Conservation (phyloP, 2,329 filamentous ascomycete species). For the Ophiocordyceps robertsii region DNA sequence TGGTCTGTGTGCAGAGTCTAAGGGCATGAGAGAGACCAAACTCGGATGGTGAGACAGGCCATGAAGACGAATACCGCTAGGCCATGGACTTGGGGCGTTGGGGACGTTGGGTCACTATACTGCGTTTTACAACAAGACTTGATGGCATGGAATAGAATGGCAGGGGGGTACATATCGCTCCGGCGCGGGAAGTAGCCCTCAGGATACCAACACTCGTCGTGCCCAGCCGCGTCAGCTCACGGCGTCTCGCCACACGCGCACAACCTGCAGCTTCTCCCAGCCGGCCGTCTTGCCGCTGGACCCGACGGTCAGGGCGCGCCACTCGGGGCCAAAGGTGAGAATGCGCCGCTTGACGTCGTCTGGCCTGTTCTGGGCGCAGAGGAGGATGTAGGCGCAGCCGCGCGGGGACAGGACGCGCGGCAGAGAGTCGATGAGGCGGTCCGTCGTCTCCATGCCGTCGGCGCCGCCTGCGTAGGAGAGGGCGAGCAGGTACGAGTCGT, state of each 20-base stretch:
- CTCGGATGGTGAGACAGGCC: not conserved
- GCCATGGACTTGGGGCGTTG: not conserved
- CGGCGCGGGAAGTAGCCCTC: not conserved
- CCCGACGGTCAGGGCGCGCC: constrained; percentile 67
- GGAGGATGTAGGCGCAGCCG: constrained; percentile 77
- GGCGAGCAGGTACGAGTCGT: constrained; percentile 70
- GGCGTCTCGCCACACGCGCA: constrained; percentile 63
- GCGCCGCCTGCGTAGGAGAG: constrained; percentile 79
- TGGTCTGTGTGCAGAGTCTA: no score
- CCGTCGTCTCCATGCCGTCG: constrained; percentile 90
- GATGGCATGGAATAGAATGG: not conserved
- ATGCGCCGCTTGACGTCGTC: constrained; percentile 55
- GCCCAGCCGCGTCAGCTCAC: not conserved
- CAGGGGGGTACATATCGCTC: not conserved
- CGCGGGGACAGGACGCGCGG: constrained; percentile 46
- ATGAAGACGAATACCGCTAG: not conserved
- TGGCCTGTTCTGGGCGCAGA: constrained; percentile 85
- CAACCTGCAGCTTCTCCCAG: constrained; percentile 86
- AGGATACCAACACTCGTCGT: constrained; percentile 1
- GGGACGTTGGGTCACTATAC: not conserved
- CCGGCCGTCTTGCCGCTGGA: constrained; percentile 77
- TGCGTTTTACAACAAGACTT: not conserved
- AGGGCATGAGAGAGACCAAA: no score
- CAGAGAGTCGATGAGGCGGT: constrained; percentile 59
- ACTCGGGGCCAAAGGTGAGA: constrained; percentile 35